These are phyloP conservation scores for Amylocarpus encephaloides DNA, from an alignment of 2,329 filamentous ascomycete species.

Conservation along the genomic window DNA sequence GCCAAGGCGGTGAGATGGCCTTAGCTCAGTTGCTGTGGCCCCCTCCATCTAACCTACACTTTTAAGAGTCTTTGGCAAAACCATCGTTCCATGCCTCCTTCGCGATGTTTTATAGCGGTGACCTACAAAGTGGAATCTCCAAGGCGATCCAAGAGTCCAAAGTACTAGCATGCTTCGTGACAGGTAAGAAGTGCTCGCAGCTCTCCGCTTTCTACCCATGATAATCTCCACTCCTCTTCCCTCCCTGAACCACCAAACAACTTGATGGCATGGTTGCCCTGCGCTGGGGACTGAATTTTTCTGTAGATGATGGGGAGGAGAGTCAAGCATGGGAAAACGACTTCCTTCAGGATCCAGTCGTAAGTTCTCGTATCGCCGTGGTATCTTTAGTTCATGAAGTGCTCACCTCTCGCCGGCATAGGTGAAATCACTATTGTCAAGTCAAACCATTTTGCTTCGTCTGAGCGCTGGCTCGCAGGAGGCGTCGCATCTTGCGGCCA, in stretches of 20 bases:
- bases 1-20: background rate
- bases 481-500: slow-evolving; percentile 72
- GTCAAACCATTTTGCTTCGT: slow-evolving; percentile 62
- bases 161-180: slow-evolving; percentile 78
- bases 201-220: too few species aligned
- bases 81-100: background rate
- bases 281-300: background rate
- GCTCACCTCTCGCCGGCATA: slow-evolving; percentile 27
- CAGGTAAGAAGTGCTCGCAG: slow-evolving; percentile 45
- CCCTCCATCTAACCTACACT: background rate
- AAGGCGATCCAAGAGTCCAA: slow-evolving; percentile 69
- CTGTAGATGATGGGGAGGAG: slow-evolving; percentile 59
- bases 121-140: slow-evolving; percentile 73
- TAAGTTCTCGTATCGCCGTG: slow-evolving; percentile 31
- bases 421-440: slow-evolving; percentile 50
- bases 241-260: background rate
- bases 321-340: slow-evolving; percentile 68
- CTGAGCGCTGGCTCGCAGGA: slow-evolving; percentile 70
- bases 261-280: background rate
- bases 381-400: background rate
- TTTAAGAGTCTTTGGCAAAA: background rate
- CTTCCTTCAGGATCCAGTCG: slow-evolving; percentile 52
- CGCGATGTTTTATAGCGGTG: slow-evolving; percentile 75
- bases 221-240: background rate
- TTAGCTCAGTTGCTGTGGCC: background rate